Evolutionary conservation across 371 early-diverging fungal genomes (phyloP).

Genomic region (Mucor circinelloides): DNA sequence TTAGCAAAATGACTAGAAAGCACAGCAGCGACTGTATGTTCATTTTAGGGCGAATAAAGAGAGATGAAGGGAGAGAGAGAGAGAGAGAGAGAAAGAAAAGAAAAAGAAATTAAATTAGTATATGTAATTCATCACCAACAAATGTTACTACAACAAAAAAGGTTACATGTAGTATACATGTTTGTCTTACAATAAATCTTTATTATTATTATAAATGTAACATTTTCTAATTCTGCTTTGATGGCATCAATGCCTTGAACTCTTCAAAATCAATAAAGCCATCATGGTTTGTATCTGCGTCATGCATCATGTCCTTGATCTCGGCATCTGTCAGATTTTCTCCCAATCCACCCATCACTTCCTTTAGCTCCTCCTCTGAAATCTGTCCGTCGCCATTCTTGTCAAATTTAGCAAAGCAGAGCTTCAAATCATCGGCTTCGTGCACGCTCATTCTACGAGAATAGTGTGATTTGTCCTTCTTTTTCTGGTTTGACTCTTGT

Average conservation of each 20-base stretch:
- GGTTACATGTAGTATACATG: conserved; percentile 6
- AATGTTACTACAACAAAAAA: conserved; percentile 1
- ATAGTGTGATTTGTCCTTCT: conserved; percentile 1
- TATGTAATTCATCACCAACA: not conserved
- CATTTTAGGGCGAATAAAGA: not conserved
- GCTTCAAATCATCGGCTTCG: conserved; percentile 63
- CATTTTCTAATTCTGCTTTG: conserved; percentile 3
- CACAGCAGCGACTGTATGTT: not conserved
- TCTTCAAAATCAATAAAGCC: conserved; percentile 64
- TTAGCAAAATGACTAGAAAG: conserved; percentile 3
- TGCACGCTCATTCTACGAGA: conserved; percentile 29
- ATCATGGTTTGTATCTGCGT: conserved; percentile 77
- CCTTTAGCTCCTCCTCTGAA: conserved; percentile 65
- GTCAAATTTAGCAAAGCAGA: conserved; percentile 75
- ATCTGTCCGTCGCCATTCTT: conserved; percentile 76
- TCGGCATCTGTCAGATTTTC: conserved; percentile 74
- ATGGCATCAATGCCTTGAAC: conserved; percentile 59
- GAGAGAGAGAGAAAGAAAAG: not conserved
- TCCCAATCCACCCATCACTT: conserved; percentile 72
- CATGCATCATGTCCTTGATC: conserved; percentile 82
- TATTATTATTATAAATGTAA: not conserved
- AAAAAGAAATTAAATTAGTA: not conserved
- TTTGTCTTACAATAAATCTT: not conserved
- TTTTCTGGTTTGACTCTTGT: not conserved
- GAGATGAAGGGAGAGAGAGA: not conserved